These are phyloP conservation scores for Monosporascus sp. DNA, from an alignment of 2,329 filamentous ascomycete species.

Conservation along the genomic window DNA sequence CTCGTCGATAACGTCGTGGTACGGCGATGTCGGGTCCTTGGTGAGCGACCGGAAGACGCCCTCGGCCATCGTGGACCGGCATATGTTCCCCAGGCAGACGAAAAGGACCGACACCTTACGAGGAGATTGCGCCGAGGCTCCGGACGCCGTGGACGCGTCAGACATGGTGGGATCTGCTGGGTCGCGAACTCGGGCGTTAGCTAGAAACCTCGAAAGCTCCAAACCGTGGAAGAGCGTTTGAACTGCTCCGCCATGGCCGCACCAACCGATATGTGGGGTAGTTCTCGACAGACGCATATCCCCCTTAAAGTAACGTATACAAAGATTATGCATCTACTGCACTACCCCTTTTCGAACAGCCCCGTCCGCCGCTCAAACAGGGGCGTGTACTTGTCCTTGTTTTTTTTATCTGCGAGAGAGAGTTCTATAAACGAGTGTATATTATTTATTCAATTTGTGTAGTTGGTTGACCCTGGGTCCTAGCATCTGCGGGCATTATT, in stretches of 20 bases:
- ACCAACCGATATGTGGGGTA: background rate
- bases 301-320: background rate
- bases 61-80: conserved; percentile 90
- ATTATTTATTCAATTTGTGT: too few species aligned
- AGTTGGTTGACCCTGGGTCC: too few species aligned
- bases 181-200: too few species aligned
- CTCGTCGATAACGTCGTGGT: conserved; percentile 52
- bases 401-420: too few species aligned
- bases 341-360: too few species aligned
- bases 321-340: too few species aligned
- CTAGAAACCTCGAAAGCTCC: background rate
- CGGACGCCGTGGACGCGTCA: background rate
- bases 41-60: conserved; percentile 77
- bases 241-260: background rate
- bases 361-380: too few species aligned
- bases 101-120: conserved; percentile 70
- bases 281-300: background rate
- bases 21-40: conserved; percentile 47
- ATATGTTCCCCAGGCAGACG: conserved; percentile 96
- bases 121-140: background rate
- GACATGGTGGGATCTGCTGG: conserved; percentile 3
- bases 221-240: background rate
- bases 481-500: too few species aligned
- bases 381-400: too few species aligned
- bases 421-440: too few species aligned